A percentile compares a stretch with the other conserved stretches of the same genome.
phyloP scores from a whole-genome alignment of 176 grass and related monocot genomes.

The Aechmea fasciata region DNA sequence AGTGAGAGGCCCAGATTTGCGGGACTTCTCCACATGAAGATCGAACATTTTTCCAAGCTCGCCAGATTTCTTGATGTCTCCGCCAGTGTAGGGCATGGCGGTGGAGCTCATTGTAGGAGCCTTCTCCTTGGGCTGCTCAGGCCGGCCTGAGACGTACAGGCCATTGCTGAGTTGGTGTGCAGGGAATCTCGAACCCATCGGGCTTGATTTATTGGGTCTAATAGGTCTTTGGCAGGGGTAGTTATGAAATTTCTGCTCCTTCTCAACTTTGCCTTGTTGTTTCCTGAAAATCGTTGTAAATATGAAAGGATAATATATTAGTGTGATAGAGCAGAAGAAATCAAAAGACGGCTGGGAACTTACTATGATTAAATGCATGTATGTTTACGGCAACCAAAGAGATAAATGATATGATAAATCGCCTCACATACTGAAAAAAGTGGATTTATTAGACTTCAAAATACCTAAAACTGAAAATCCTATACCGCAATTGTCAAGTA shows the following conservation, averaged over 20 bases:
- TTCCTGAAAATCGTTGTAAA: no score
- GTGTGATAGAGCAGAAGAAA: no score
- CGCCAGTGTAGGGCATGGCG: constrained; percentile 92
- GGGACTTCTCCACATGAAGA: constrained; percentile 82
- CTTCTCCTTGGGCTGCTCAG: constrained; percentile 91
- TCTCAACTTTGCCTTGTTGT: not conserved
- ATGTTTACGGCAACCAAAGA: no score
- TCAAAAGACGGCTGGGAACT: no score
- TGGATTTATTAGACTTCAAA: no score
- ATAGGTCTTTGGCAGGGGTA: constrained; percentile 11
- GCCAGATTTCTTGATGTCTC: constrained; percentile 95
- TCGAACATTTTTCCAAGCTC: constrained; percentile 99
- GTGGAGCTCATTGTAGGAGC: constrained; percentile 58
- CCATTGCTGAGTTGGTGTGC: constrained; percentile 95
- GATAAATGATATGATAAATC: no score
- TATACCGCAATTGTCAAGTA: no score
- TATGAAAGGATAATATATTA: no score
- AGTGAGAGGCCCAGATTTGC: constrained; percentile 81
- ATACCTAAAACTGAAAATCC: no score
- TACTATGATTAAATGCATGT: no score
- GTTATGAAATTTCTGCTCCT: constrained; percentile 1
- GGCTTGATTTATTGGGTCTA: constrained; percentile 19
- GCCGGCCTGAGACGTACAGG: constrained; percentile 84
- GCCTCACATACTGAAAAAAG: no score
- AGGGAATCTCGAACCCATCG: constrained; percentile 76